Conservation (phyloP, 768 basidiomycete genomes). For the Boletus eberwhitei region DNA sequence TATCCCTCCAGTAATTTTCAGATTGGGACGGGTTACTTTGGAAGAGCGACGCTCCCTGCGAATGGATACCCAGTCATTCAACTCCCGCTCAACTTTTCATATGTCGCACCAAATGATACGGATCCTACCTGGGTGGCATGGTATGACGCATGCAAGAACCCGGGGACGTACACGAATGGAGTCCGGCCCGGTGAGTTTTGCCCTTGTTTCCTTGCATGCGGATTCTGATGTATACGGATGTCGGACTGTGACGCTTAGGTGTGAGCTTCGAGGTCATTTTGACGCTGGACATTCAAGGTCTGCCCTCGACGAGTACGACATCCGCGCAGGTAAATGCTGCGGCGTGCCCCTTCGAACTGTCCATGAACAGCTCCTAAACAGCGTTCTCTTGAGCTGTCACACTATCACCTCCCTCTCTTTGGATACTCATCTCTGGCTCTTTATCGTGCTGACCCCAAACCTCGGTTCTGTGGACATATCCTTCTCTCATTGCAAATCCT, state of each 20-base stretch:
- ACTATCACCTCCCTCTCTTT: background rate
- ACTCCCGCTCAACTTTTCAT: constrained; percentile 82
- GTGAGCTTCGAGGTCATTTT: constrained; percentile 66
- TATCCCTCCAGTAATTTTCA: constrained; percentile 63
- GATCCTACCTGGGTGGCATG: constrained; percentile 83
- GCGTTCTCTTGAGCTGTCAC: background rate
- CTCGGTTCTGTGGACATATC: constrained; percentile 10
- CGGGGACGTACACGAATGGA: constrained; percentile 44
- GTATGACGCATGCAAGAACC: constrained; percentile 76
- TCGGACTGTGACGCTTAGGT: constrained; percentile 18
- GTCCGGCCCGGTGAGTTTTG: constrained; percentile 54
- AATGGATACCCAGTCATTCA: constrained; percentile 61
- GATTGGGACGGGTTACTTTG: constrained; percentile 67
- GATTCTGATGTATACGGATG: background rate
- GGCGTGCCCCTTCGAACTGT: constrained; percentile 66
- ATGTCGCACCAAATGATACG: constrained; percentile 70
- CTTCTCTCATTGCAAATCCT: background rate
- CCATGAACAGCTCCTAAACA: constrained; percentile 47
- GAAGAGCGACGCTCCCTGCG: constrained; percentile 58
- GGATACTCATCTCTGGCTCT: constrained; percentile 13
- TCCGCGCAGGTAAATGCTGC: constrained; percentile 59
- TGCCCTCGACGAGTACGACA: constrained; percentile 49
- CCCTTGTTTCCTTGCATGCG: background rate
- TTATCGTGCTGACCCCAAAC: constrained; percentile 1
- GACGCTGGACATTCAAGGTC: constrained; percentile 66